Evolutionary conservation across 495 filamentous ascomycete species (phyloP), one percentile per base, ranked within the genome.

Genomic region (Hypomontagnella monticulosa): DNA sequence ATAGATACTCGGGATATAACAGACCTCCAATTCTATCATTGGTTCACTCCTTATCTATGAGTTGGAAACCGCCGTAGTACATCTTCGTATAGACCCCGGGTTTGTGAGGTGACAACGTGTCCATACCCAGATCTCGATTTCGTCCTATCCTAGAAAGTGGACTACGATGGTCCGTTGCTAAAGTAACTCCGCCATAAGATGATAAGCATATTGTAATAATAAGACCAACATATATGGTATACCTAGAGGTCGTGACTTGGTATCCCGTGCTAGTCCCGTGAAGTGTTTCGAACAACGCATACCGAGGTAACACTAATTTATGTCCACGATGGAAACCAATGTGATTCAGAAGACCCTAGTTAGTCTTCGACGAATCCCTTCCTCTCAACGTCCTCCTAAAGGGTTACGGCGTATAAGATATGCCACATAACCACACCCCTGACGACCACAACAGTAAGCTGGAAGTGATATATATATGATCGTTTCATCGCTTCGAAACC

Each of bases 401-500:
- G 16, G n/a, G 4, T 34, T 9, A 18, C n/a, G 7, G 14, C 19
- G 8, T 10, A 7, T 32, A 6, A 12, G 44, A 32, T 20, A 14
- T 50, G 19, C 15, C 32, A 36, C 34, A 18, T 30, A 14, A 8
- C 18, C 15, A 32, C 36, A 42, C 7, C n/a, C 51, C 38, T 33
- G 11, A 5, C 38, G 23, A 10, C 5, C 15, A 34, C n/a, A 18
- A 43, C 37, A 43, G 23, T 33, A 43, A 55, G 27, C 20, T 33
- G 8, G 52, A 43, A 15, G 52, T n/a, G 52, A 43, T 55, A 37
- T 42, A 42, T 54, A 23, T 55, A 43, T 43, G 37, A 55, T 33
- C 52, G 38, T 30, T 55, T 11, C 52, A 55, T 58, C 43, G 55
- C 43, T 49, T 58, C 41, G 43, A 58, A 20, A 10, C 16, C 42